Conservation (phyloP, 306 rosid genomes). For the Prinsepia uniflora region DNA sequence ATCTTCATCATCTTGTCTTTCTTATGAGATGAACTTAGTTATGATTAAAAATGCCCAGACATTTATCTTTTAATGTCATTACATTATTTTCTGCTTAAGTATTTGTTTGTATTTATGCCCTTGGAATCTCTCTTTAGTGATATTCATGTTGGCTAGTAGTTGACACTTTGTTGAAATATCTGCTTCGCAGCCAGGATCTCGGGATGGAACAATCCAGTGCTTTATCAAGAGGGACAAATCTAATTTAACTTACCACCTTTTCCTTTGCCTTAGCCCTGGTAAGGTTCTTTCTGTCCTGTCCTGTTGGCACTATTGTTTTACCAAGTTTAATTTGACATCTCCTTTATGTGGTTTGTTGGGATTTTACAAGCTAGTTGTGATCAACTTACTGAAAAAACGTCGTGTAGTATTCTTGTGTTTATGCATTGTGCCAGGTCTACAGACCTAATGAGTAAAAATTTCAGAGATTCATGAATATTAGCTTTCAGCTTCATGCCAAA, state of each 20-base stretch:
- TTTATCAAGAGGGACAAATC: conserved; percentile 92
- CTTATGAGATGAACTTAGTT: not conserved
- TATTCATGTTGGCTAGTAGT: not conserved
- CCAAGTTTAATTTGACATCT: not conserved
- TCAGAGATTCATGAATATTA: too few species aligned
- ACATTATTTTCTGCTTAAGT: not conserved
- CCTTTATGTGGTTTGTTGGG: conserved; percentile 10
- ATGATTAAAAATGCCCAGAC: not conserved
- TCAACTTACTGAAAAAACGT: not conserved
- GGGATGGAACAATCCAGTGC: conserved; percentile 82
- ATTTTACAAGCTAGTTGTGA: not conserved
- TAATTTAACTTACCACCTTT: conserved; percentile 78
- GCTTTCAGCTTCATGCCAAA: too few species aligned
- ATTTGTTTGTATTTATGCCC: not conserved
- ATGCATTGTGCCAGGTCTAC: not conserved
- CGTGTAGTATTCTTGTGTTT: not conserved
- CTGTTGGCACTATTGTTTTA: not conserved
- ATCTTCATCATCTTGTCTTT: not conserved
- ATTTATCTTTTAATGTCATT: not conserved
- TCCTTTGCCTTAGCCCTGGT: conserved; percentile 90
- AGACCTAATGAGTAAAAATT: too few species aligned
- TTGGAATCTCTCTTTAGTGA: not conserved
- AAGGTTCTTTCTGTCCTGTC: conserved; percentile 25
- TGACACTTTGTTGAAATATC: conserved; percentile 16
- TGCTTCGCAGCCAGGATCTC: conserved; percentile 68